Evolutionary conservation across 73 alveolate genomes (phyloP).

Genomic region (Tetrahymena malaccensis): DNA sequence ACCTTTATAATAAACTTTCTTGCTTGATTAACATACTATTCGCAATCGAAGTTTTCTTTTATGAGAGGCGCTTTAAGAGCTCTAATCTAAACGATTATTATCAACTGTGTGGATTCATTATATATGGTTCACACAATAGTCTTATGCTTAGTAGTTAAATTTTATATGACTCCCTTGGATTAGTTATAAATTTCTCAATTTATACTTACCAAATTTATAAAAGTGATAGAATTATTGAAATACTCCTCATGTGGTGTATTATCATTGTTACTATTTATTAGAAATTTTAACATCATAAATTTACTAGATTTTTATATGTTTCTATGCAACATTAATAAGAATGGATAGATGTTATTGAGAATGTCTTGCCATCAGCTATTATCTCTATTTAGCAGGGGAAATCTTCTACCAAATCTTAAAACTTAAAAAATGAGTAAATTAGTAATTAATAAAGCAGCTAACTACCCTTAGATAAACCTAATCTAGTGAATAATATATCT

Average conservation of each 20-base stretch:
- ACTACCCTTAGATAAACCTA: background rate
- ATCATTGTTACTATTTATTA: background rate
- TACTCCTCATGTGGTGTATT: background rate
- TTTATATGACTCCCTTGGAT: background rate
- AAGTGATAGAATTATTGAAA: background rate
- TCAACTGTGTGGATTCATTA: background rate
- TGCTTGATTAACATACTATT: background rate
- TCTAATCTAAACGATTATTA: background rate
- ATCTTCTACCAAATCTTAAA: background rate
- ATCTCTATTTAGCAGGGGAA: background rate
- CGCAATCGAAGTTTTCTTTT: background rate
- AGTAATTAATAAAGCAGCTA: background rate
- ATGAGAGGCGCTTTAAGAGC: background rate
- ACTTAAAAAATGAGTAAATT: background rate
- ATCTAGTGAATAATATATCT: background rate
- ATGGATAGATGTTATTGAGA: background rate
- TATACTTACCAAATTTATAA: background rate
- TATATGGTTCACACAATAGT: background rate
- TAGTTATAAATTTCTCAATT: background rate
- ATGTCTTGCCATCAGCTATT: background rate
- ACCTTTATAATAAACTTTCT: background rate
- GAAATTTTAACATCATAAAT: background rate
- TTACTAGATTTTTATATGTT: background rate
- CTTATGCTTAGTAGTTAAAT: background rate
- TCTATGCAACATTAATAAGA: background rate